Conservation (phyloP, 495 filamentous ascomycete genomes). For the Immersiella caudata region DNA sequence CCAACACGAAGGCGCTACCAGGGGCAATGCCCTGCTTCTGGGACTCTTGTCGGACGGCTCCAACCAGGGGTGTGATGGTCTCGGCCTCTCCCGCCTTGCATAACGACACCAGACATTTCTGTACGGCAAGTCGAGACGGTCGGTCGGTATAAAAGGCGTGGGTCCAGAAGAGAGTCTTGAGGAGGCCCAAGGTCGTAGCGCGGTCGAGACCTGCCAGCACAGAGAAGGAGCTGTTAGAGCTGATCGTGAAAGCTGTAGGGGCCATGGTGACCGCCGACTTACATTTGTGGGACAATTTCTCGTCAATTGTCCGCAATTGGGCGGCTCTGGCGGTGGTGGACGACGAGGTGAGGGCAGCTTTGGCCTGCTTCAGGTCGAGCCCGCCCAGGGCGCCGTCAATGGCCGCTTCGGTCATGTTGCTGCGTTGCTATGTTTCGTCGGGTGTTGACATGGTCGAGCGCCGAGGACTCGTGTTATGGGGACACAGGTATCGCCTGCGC, state of each 20-base stretch:
- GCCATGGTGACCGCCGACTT: conserved; percentile 19
- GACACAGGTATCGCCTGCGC: conserved; percentile 14
- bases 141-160: conserved; percentile 88
- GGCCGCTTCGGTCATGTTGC: conserved; percentile 51
- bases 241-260: not conserved
- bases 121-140: conserved; percentile 75
- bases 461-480: conserved; percentile 22
- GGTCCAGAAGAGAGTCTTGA: conserved; percentile 78
- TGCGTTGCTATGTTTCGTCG: conserved; percentile 34
- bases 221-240: not conserved
- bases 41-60: conserved; percentile 63
- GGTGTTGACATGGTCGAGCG: conserved; percentile 36
- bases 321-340: conserved; percentile 50
- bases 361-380: conserved; percentile 42
- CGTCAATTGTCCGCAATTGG: conserved; percentile 49
- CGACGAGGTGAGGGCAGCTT: conserved; percentile 51
- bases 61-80: conserved; percentile 61
- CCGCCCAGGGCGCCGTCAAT: conserved; percentile 33
- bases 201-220: conserved; percentile 47
- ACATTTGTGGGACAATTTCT: conserved; percentile 52
- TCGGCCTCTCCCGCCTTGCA: conserved; percentile 57
- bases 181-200: conserved; percentile 43
- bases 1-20: conserved; percentile 80
- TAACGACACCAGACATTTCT: conserved; percentile 70
- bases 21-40: conserved; percentile 74